Percentiles rank a stretch among this genome's conserved stretches.
phyloP scores from a whole-genome alignment of 495 filamentous ascomycete genomes.

The Articulospora tetracladia region DNA sequence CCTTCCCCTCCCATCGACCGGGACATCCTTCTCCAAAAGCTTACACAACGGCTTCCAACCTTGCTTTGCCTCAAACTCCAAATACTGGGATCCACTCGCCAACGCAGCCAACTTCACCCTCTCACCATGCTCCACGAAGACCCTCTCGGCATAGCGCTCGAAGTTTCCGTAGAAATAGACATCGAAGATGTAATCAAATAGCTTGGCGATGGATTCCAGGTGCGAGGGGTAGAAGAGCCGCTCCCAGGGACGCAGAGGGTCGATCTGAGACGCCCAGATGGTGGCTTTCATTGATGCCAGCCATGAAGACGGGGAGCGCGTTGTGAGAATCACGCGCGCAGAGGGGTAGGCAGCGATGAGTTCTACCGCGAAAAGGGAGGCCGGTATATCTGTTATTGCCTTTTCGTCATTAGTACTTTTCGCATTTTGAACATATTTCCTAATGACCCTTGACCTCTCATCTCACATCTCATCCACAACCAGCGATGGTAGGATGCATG shows the following conservation, averaged over 20 bases:
- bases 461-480: too few species aligned
- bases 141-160: constrained; percentile 3
- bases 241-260: neutral
- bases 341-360: constrained; percentile 43
- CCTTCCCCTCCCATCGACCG: too few species aligned
- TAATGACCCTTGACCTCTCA: too few species aligned
- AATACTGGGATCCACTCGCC: constrained; percentile 24
- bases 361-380: constrained; percentile 32
- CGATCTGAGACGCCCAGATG: neutral
- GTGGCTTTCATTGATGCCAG: constrained; percentile 21
- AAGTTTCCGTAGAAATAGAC: neutral
- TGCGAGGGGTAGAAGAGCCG: too few species aligned
- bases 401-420: neutral
- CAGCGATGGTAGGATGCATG: too few species aligned
- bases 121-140: constrained; percentile 27
- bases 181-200: neutral
- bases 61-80: constrained; percentile 39
- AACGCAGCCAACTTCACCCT: constrained; percentile 23
- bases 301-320: constrained; percentile 37
- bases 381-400: constrained; percentile 37
- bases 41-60: constrained; percentile 44
- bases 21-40: constrained; percentile 30
- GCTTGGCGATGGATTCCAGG: neutral
- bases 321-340: constrained; percentile 41
- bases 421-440: neutral